Evolutionary conservation across 768 basidiomycete genomes (phyloP).

Genomic region (Pleurotus ostreatus): DNA sequence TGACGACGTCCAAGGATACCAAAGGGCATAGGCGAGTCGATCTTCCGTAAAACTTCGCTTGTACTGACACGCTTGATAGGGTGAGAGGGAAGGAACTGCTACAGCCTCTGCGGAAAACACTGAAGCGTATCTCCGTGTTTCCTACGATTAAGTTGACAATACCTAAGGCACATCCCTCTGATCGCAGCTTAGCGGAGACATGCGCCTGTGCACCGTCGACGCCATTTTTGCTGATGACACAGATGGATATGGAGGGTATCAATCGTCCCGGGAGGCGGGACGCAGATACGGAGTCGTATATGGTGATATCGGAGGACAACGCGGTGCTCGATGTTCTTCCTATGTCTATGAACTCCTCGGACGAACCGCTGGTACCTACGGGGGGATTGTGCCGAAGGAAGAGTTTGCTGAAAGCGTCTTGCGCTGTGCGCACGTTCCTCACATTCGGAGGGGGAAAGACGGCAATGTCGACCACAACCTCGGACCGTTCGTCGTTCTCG

Average conservation of each 20-base stretch:
- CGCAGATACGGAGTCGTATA: background rate
- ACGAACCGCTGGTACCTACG: background rate
- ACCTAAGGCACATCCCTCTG: background rate
- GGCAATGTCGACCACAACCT: background rate
- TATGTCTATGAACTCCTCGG: background rate
- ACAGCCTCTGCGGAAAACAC: background rate
- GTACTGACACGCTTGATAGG: background rate
- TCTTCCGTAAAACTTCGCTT: background rate
- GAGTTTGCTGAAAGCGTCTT: background rate
- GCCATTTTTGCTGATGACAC: constrained; percentile 6
- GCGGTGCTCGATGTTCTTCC: constrained; percentile 3
- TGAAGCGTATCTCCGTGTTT: background rate
- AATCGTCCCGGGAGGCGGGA: background rate
- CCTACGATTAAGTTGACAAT: background rate
- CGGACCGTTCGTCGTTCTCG: background rate
- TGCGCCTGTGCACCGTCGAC: background rate
- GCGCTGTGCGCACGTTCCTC: constrained; percentile 1
- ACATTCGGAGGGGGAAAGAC: background rate
- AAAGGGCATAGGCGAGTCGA: background rate
- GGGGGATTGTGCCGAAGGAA: background rate
- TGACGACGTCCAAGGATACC: background rate
- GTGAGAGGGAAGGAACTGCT: background rate
- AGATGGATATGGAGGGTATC: constrained; percentile 2
- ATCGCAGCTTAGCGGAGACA: background rate
- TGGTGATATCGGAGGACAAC: constrained; percentile 6